Conservation (phyloP, 108 stramenopile species). For the Epithemia pelagica region DNA sequence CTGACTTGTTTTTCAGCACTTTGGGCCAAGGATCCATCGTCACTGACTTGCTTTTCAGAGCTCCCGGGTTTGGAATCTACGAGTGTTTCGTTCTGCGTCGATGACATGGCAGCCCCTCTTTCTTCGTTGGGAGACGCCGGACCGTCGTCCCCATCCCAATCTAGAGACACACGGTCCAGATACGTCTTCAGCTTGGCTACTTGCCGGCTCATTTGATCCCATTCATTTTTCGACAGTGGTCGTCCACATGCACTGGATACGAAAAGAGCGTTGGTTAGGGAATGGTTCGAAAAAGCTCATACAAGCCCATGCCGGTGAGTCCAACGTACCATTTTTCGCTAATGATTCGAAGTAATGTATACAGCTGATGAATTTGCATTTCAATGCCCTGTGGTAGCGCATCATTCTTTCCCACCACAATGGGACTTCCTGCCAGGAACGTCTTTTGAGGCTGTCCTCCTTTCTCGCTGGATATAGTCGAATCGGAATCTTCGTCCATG, state of each 20-base stretch:
- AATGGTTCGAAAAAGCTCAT: too few species aligned
- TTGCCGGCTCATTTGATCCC: neutral
- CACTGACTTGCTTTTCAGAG: too few species aligned
- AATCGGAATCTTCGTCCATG: neutral
- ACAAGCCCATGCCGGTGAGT: too few species aligned
- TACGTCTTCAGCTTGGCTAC: constrained; percentile 2
- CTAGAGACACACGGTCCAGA: neutral
- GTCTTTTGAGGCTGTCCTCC: neutral
- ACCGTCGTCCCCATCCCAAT: neutral
- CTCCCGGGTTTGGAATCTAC: too few species aligned
- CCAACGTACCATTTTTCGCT: neutral
- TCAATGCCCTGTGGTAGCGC: neutral
- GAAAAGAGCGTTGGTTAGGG: neutral
- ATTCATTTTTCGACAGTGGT: neutral
- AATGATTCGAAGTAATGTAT: neutral
- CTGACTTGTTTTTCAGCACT: too few species aligned
- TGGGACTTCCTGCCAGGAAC: neutral
- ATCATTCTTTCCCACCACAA: neutral
- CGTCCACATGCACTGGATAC: neutral
- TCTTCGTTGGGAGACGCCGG: too few species aligned
- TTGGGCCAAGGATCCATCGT: too few species aligned
- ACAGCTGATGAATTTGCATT: neutral
- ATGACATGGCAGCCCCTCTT: too few species aligned
- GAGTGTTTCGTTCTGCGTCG: too few species aligned
- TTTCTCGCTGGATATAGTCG: neutral